Conservation (phyloP, 192 early-diverging fungal species). For the Coemansia sp. region DNA sequence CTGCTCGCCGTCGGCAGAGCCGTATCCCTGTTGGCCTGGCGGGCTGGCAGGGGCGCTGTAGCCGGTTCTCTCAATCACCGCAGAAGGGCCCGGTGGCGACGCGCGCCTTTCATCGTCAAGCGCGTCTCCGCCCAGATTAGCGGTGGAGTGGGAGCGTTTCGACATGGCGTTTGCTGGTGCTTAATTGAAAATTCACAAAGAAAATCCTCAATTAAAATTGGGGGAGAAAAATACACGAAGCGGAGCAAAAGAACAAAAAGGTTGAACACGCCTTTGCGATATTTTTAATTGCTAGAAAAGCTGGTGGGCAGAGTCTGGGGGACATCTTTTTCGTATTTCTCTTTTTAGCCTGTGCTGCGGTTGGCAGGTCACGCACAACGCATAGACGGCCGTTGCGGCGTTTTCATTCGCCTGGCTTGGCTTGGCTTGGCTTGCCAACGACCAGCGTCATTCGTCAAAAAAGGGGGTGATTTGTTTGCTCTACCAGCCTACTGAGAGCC, state of each 20-base stretch:
- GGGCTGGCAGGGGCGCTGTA: conserved; percentile 27
- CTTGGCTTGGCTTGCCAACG: too few species aligned
- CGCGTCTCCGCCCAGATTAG: conserved; percentile 3
- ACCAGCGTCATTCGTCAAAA: neutral
- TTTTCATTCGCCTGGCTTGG: too few species aligned
- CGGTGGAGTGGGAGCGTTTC: conserved; percentile 9
- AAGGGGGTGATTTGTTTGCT: conserved; percentile 26
- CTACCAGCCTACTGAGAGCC: conserved; percentile 41
- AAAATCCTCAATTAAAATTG: neutral
- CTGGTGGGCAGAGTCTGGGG: too few species aligned
- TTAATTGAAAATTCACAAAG: neutral
- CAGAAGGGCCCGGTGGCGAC: neutral
- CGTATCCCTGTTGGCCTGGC: conserved; percentile 12
- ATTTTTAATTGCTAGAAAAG: too few species aligned
- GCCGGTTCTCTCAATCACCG: conserved; percentile 9
- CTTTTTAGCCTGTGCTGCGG: neutral
- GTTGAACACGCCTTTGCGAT: neutral
- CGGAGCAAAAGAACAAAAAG: neutral
- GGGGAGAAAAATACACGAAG: neutral
- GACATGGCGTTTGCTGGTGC: neutral
- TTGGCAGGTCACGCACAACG: neutral
- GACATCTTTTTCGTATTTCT: neutral
- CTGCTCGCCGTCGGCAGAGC: conserved; percentile 2
- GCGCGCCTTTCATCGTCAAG: neutral
- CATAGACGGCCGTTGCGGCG: too few species aligned